Percentiles rank a stretch among this genome's conserved stretches.
phyloP scores from a whole-genome alignment of 306 rosid species.

The Calophaca sinica region DNA sequence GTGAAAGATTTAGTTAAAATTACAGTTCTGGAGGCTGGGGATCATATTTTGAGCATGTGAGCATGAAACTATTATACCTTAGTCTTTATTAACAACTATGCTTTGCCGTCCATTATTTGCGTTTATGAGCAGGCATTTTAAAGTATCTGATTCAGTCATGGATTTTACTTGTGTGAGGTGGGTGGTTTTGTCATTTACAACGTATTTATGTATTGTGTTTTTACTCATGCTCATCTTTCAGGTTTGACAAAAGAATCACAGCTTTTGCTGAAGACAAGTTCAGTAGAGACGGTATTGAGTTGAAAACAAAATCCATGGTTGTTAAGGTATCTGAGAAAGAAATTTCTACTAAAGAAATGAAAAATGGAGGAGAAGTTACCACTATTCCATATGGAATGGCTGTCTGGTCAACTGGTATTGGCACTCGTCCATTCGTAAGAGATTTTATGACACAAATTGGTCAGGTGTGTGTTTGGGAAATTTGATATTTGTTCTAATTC shows the following conservation, averaged over 20 bases:
- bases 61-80: slow-evolving; percentile 28
- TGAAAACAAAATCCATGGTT: slow-evolving; percentile 96
- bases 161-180: slow-evolving; percentile 24
- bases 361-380: slow-evolving; percentile 70
- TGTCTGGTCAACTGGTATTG: slow-evolving; percentile 98
- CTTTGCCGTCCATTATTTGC: slow-evolving; percentile 6
- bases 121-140: slow-evolving; percentile 52
- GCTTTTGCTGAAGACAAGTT: slow-evolving; percentile 89
- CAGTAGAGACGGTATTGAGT: slow-evolving; percentile 80
- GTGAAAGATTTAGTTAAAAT: slow-evolving; percentile 78
- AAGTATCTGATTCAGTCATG: slow-evolving; percentile 40
- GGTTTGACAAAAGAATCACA: slow-evolving; percentile 98
- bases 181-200: slow-evolving; percentile 22
- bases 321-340: slow-evolving; percentile 84
- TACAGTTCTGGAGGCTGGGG: slow-evolving; percentile 93
- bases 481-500: slow-evolving; percentile 32
- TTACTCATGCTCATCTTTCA: slow-evolving; percentile 46
- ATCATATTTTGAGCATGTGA: slow-evolving; percentile 87
- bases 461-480: slow-evolving; percentile 67
- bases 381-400: slow-evolving; percentile 95
- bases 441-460: slow-evolving; percentile 94
- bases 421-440: slow-evolving; percentile 83
- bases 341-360: slow-evolving; percentile 85
- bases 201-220: not conserved
- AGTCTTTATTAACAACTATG: slow-evolving; percentile 21